A percentile compares a stretch with the other conserved stretches of the same genome.
Evolutionary conservation across 306 rosid genomes (phyloP).

Genomic region (Sicyos edulis): DNA sequence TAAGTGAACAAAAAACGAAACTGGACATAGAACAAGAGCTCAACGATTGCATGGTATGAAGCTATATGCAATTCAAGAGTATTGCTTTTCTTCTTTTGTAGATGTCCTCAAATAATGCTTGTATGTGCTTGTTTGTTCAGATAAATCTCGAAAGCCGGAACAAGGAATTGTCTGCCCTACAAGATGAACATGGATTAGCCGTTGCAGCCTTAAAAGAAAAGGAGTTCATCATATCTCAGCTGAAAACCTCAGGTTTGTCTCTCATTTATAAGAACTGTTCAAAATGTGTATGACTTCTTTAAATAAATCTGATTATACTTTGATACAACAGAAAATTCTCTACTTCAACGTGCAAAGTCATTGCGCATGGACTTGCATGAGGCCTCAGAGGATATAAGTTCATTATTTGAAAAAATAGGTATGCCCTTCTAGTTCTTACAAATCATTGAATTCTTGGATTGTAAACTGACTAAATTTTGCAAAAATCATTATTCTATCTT

Average conservation of each 20-base stretch:
- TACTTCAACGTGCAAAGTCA: constrained; percentile 71
- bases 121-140: constrained; percentile 28
- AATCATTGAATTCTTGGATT: not conserved
- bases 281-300: not conserved
- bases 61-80: not conserved
- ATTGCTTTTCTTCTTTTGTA: not conserved
- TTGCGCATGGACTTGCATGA: constrained; percentile 56
- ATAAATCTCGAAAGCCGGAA: constrained; percentile 47
- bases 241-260: constrained; percentile 52
- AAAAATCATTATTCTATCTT: too few relatives aligned
- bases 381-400: constrained; percentile 64
- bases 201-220: constrained; percentile 60
- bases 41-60: constrained; percentile 62
- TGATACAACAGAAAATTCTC: constrained; percentile 49
- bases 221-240: constrained; percentile 62
- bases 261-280: not conserved
- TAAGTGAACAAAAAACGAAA: constrained; percentile 69
- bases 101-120: not conserved
- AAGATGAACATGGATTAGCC: constrained; percentile 48
- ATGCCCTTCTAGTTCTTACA: not conserved
- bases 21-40: constrained; percentile 62
- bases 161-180: constrained; percentile 59
- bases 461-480: not conserved
- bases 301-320: not conserved
- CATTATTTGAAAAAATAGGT: constrained; percentile 63